phyloP scores from a whole-genome alignment of 2,329 filamentous ascomycete species.

The Celoporthe dispersa region DNA sequence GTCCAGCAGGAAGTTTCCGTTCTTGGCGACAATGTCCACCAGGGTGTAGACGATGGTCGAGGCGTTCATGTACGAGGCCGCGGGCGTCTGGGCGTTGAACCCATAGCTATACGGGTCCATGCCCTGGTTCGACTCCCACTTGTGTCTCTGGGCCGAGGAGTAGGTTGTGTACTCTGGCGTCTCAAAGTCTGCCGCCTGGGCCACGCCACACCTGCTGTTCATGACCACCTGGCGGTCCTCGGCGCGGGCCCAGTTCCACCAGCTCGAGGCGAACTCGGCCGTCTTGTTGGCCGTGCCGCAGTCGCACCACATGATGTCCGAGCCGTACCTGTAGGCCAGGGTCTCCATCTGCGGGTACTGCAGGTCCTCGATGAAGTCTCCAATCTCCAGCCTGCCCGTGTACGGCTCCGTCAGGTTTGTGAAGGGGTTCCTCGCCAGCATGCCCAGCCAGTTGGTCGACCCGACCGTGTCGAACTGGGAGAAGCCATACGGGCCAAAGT shows the following conservation, averaged over 20 bases:
- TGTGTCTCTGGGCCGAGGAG: conserved; percentile 53
- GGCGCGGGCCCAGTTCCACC: conserved; percentile 46
- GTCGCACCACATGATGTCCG: conserved; percentile 57
- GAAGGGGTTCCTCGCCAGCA: conserved; percentile 48
- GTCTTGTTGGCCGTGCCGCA: conserved; percentile 49
- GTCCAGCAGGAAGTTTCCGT: conserved; percentile 61
- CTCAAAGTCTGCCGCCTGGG: conserved; percentile 58
- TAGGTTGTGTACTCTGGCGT: conserved; percentile 63
- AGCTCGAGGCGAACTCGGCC: conserved; percentile 45
- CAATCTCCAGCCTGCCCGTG: conserved; percentile 44
- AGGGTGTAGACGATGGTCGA: conserved; percentile 50
- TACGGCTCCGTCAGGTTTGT: conserved; percentile 47
- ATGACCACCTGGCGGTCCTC: conserved; percentile 55
- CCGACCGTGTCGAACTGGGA: conserved; percentile 37
- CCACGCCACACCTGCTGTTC: conserved; percentile 61
- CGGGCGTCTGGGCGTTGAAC: conserved; percentile 60
- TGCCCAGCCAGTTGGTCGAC: conserved; percentile 43
- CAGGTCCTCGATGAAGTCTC: conserved; percentile 48
- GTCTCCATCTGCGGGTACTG: conserved; percentile 52
- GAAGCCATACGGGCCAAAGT: conserved; percentile 50
- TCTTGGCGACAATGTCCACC: conserved; percentile 58
- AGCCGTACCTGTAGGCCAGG: conserved; percentile 47
- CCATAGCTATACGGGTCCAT: conserved; percentile 66
- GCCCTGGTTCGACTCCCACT: conserved; percentile 64
- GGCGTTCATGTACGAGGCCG: conserved; percentile 56